Percentiles rank a stretch among this genome's conserved stretches.
Evolutionary conservation across 2,329 filamentous ascomycete species (phyloP).

Genomic region (Xylaria sp.): DNA sequence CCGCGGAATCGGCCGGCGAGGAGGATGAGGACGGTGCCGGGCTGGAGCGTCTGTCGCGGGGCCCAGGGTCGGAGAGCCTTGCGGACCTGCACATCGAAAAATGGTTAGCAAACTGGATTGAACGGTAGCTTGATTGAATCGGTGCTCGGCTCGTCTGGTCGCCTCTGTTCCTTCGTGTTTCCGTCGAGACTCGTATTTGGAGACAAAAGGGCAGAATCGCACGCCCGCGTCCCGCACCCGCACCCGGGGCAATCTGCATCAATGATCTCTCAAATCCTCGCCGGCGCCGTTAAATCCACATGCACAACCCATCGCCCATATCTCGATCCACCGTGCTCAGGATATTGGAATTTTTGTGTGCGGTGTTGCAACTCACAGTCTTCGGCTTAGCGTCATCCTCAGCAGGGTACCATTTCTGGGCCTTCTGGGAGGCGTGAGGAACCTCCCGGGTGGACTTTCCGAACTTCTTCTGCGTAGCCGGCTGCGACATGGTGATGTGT

Average conservation of each 20-base stretch:
- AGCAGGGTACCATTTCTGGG: slow-evolving; percentile 98
- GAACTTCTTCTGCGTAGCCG: slow-evolving; percentile 85
- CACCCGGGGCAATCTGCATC: slow-evolving; percentile 1
- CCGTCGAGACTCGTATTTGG: slow-evolving; percentile 1
- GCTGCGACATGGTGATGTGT: slow-evolving; percentile 72
- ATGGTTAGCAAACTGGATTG: slow-evolving; percentile 32
- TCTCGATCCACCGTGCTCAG: not conserved
- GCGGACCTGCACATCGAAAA: slow-evolving; percentile 69
- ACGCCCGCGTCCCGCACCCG: slow-evolving; percentile 3
- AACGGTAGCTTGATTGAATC: not conserved
- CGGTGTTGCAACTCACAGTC: slow-evolving; percentile 78
- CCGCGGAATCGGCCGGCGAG: slow-evolving; percentile 99
- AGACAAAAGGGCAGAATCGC: slow-evolving; percentile 1
- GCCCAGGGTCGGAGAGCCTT: slow-evolving; percentile 89
- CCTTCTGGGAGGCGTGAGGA: slow-evolving; percentile 86
- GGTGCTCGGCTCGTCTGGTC: not conserved
- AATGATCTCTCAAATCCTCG: not conserved
- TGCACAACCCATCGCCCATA: not conserved
- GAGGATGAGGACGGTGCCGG: slow-evolving; percentile 96
- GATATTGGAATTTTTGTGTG: slow-evolving; percentile 26
- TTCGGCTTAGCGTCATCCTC: slow-evolving; percentile 86
- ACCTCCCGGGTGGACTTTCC: slow-evolving; percentile 94
- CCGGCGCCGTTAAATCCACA: not conserved
- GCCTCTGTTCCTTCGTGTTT: slow-evolving; percentile 5
- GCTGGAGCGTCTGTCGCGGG: slow-evolving; percentile 85